A percentile compares a stretch with the other conserved stretches of the same genome.
Evolutionary conservation across 352 stramenopile genomes (phyloP).

Genomic region (Phytophthora tubulina): DNA sequence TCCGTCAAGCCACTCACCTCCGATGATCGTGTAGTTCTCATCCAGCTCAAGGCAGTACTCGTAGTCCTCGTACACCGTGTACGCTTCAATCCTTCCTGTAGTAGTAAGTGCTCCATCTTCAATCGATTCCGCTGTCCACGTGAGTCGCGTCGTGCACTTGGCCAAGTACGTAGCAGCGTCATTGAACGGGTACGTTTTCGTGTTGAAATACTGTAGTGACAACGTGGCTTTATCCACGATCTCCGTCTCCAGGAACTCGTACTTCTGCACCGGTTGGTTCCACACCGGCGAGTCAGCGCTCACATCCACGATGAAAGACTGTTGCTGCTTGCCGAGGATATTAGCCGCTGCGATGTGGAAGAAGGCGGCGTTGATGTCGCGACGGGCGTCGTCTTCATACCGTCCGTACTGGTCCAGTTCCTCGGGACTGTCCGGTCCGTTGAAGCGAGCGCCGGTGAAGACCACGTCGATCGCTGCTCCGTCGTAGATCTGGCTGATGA

Average conservation of each 20-base stretch:
- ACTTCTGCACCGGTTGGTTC: conserved; percentile 69
- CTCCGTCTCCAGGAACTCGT: conserved; percentile 42
- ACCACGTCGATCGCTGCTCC: conserved; percentile 44
- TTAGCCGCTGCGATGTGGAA: conserved; percentile 63
- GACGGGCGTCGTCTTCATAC: conserved; percentile 48
- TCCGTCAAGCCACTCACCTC: conserved; percentile 50
- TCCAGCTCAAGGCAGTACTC: conserved; percentile 57
- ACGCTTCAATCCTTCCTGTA: conserved; percentile 35
- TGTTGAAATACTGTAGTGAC: conserved; percentile 45
- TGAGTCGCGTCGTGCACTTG: conserved; percentile 56
- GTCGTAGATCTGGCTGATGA: conserved; percentile 57
- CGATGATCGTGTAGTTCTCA: conserved; percentile 51
- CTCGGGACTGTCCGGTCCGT: conserved; percentile 37
- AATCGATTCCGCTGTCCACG: conserved; percentile 55
- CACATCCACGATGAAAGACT: conserved; percentile 63
- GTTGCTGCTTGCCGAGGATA: conserved; percentile 50
- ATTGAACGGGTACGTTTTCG: conserved; percentile 67
- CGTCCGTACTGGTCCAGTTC: conserved; percentile 60
- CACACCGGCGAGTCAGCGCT: conserved; percentile 51
- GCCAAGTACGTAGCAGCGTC: conserved; percentile 37
- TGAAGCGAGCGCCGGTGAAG: conserved; percentile 55
- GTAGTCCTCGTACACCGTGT: conserved; percentile 50
- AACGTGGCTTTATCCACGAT: conserved; percentile 40
- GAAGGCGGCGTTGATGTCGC: conserved; percentile 58
- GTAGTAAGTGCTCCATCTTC: conserved; percentile 52